Conservation (phyloP, 2,329 filamentous ascomycete species). For the Cercospora berteroae region DNA sequence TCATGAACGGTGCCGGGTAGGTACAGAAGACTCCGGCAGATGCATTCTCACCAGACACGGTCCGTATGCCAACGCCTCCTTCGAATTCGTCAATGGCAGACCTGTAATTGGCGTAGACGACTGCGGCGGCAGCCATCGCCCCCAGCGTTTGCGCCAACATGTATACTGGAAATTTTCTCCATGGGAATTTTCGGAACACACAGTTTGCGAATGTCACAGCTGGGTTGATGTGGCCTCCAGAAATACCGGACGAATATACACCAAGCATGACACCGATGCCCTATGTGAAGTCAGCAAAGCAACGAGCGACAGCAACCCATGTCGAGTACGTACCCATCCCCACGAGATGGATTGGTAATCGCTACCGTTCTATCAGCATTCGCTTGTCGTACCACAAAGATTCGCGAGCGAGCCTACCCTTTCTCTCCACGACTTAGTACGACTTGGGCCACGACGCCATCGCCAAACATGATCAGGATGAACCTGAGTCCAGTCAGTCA, state of each 20-base stretch:
- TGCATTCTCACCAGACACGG: constrained; percentile 56
- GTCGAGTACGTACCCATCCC: constrained; percentile 29
- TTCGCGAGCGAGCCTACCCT: constrained; percentile 34
- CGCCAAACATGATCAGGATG: constrained; percentile 66
- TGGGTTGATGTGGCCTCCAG: constrained; percentile 40
- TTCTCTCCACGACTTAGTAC: constrained; percentile 53
- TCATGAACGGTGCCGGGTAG: constrained; percentile 66
- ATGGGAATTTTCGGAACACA: constrained; percentile 55
- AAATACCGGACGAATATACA: constrained; percentile 42
- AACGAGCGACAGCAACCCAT: constrained; percentile 1
- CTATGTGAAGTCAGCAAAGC: constrained; percentile 21
- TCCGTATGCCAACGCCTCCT: constrained; percentile 58
- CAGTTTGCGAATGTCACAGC: constrained; percentile 71
- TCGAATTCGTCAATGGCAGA: constrained; percentile 39
- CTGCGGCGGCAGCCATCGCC: constrained; percentile 57
- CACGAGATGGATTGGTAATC: constrained; percentile 51
- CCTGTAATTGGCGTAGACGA: constrained; percentile 47
- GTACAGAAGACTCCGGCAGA: constrained; percentile 72
- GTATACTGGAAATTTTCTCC: constrained; percentile 69
- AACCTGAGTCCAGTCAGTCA: constrained; percentile 63
- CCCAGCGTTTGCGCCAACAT: constrained; percentile 57
- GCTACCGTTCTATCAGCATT: neutral
- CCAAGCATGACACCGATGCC: constrained; percentile 67
- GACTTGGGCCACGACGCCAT: constrained; percentile 67
- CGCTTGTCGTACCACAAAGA: neutral